These are phyloP conservation scores for Pseudopithomyces maydicus DNA, from an alignment of 2,329 filamentous ascomycete genomes.

Conservation along the genomic window DNA sequence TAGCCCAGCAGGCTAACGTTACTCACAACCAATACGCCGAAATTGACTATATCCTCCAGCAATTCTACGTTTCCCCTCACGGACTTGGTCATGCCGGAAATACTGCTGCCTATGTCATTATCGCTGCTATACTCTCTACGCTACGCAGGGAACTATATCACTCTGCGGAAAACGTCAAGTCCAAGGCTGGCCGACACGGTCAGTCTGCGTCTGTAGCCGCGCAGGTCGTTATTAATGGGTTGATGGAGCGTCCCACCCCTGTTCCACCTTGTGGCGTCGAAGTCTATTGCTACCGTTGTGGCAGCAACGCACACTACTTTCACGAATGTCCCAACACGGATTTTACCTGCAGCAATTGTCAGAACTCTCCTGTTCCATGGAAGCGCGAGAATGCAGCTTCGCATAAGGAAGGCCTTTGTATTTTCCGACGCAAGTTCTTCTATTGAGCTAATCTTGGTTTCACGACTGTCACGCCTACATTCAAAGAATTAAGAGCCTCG, in stretches of 20 bases:
- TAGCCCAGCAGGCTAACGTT: constrained; percentile 15
- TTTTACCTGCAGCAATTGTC: constrained; percentile 13
- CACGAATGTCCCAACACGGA: constrained; percentile 9
- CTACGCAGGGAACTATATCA: constrained; percentile 15
- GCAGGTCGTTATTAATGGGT: constrained; percentile 11
- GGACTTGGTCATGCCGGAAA: constrained; percentile 15
- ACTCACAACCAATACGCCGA: constrained; percentile 4
- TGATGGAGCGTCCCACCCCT: constrained; percentile 21
- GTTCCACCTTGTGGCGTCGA: constrained; percentile 15
- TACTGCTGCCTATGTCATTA: constrained; percentile 19
- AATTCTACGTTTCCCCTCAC: constrained; percentile 7
- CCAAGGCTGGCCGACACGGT: constrained; percentile 15
- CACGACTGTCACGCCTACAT: no score
- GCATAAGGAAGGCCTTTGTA: constrained; percentile 13
- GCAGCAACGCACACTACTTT: constrained; percentile 8
- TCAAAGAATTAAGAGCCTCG: no score
- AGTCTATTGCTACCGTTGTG: constrained; percentile 16
- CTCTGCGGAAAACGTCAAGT: constrained; percentile 1
- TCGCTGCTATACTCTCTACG: constrained; percentile 16
- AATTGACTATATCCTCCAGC: constrained; percentile 10
- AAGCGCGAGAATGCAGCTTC: constrained; percentile 16
- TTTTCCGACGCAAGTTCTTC: not conserved
- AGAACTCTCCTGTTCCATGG: constrained; percentile 7
- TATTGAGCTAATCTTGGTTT: not conserved
- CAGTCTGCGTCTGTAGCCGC: constrained; percentile 15